Base-by-base conservation (phyloP, 2,329 filamentous ascomycete species). In the Aspergillus phoenicis region DNA sequence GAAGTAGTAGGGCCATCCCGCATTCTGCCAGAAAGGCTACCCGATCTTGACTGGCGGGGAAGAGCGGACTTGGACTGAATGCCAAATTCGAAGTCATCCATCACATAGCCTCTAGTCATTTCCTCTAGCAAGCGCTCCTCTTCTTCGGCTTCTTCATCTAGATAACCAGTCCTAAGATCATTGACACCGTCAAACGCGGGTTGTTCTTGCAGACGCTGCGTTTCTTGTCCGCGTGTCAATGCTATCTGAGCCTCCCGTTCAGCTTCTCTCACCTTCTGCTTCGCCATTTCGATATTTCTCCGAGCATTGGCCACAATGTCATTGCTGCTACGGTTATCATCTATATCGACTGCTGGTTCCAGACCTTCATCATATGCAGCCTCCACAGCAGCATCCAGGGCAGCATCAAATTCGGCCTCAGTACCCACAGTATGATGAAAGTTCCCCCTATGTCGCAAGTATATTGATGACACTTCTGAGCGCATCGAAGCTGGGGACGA, bases 321-420 rank as follows among this genome's bases (percentile, higher is more conserved):
- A 62, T 76, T 69, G 47, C 68, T 68, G 57, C 66, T 58, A 60
- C 70, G 66, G 36, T 68, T 61, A 43, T 64, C 78, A 39, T 62
- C 72, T 67, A 57, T 70, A 64, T 71, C 79, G 62, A 66, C 71
- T 64, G 69, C 87, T 4, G 90, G 90, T 71, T 97, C 93, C 64
- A 92, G 91, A 0, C 91, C 91, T 64, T 97, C 93, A 73, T 97
- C 90, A 74, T 98, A 99, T 5, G 94, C 95, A 54, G 94, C 94
- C 76, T 98, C 95, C 8, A 98, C 93, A 13, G 95, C 95, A 24
- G 93, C 94, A 78, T 98, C 94, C 47, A 98, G 83, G 4, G 95
- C 95, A 8, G 92, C 93, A 76, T 97, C 93, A 66, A 98, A 97
- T 71, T 97, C 93, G 6, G 91, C 89, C 73, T 96, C 91, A 0